Evolutionary conservation across 148 eudicot species (phyloP).

Genomic region (Selenicereus undatus): DNA sequence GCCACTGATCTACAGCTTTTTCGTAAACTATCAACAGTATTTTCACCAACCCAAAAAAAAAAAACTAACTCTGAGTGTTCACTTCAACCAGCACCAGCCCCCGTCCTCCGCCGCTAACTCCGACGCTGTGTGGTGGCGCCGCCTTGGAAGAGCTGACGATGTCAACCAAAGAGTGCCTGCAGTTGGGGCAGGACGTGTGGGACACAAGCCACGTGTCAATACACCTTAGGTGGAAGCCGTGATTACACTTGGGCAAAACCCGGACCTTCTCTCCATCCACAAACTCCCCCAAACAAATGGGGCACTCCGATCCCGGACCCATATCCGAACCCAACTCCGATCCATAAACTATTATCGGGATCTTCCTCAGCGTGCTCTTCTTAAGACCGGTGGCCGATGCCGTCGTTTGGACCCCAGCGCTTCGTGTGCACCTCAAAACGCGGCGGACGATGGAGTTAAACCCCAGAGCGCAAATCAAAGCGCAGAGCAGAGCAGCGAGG

Average conservation of each 20-base stretch:
- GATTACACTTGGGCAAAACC: slow-evolving; percentile 56
- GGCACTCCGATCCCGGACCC: slow-evolving; percentile 35
- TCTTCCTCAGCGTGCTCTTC: slow-evolving; percentile 33
- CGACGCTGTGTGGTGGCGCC: neutral
- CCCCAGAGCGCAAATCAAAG: slow-evolving; percentile 46
- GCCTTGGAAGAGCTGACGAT: neutral
- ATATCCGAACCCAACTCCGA: slow-evolving; percentile 14
- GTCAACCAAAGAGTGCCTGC: neutral
- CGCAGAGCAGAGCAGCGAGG: slow-evolving; percentile 48
- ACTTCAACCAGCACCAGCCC: neutral
- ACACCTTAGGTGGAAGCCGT: slow-evolving; percentile 53
- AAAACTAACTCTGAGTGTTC: neutral
- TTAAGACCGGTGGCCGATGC: slow-evolving; percentile 33
- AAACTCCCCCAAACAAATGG: slow-evolving; percentile 59
- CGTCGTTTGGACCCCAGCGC: slow-evolving; percentile 19
- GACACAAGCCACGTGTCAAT: slow-evolving; percentile 50
- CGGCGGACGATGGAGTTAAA: slow-evolving; percentile 47
- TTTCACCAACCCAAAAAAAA: neutral
- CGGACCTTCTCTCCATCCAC: slow-evolving; percentile 52
- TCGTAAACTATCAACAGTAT: no score
- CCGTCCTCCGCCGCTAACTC: neutral
- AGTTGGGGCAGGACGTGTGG: slow-evolving; percentile 2
- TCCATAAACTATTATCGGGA: slow-evolving; percentile 38
- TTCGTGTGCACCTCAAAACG: slow-evolving; percentile 28
- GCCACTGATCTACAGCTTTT: neutral